Conservation (phyloP, 2,329 filamentous ascomycete species). For the Fusarium sp. region DNA sequence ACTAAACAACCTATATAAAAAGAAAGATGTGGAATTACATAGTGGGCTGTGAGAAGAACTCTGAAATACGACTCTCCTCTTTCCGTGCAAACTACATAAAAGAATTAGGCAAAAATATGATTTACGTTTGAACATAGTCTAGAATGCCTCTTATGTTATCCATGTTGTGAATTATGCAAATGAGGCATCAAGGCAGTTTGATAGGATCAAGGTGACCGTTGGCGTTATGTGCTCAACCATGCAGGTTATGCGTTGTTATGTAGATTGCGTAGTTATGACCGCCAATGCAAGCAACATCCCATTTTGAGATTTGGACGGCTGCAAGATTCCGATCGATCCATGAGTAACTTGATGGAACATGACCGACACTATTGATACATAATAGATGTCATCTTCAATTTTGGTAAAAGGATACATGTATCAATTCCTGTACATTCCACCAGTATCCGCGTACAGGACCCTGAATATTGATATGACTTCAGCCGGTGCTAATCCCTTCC, state of each 20-base stretch:
- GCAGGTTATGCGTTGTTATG: slow-evolving; percentile 26
- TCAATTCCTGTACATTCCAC: slow-evolving; percentile 37
- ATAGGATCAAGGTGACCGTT: neutral
- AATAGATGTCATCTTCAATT: neutral
- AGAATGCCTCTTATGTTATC: neutral
- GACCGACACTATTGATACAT: neutral
- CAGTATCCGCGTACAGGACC: slow-evolving; percentile 19
- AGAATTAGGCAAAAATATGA: slow-evolving; percentile 16
- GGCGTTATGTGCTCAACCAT: slow-evolving; percentile 1
- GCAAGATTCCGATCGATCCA: slow-evolving; percentile 42
- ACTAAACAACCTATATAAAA: slow-evolving; percentile 59
- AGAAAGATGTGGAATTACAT: slow-evolving; percentile 5
- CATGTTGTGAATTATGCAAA: slow-evolving; percentile 1
- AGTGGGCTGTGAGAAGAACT: slow-evolving; percentile 40
- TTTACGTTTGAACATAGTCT: slow-evolving; percentile 5
- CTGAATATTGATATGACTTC: slow-evolving; percentile 30
- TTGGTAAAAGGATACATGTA: neutral
- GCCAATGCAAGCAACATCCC: slow-evolving; percentile 29
- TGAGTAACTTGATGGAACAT: neutral
- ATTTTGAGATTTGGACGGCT: slow-evolving; percentile 10
- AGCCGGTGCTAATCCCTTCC: slow-evolving; percentile 37
- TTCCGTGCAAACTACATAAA: slow-evolving; percentile 22
- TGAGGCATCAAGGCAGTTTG: neutral
- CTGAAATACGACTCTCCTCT: slow-evolving; percentile 49
- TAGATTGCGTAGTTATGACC: slow-evolving; percentile 8